Conservation (phyloP, 768 basidiomycete species). For the Clitopilus hobsonii region DNA sequence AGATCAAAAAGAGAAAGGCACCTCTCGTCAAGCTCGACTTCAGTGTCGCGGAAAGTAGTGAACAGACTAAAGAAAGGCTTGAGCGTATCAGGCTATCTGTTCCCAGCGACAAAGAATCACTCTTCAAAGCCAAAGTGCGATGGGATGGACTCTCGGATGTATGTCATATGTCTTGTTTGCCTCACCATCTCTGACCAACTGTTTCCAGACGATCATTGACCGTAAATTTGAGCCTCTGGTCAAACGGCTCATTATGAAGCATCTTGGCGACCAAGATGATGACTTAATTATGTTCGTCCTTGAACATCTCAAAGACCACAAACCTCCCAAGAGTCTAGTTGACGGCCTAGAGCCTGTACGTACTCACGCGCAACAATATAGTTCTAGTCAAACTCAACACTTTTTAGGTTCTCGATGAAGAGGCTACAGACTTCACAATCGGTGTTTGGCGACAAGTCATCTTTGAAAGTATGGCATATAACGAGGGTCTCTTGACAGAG, state of each 20-base stretch:
- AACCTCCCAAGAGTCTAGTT: constrained; percentile 76
- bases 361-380: constrained; percentile 11
- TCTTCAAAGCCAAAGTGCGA: constrained; percentile 82
- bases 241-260: constrained; percentile 78
- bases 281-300: constrained; percentile 92
- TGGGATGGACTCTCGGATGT: constrained; percentile 93
- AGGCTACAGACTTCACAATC: constrained; percentile 74
- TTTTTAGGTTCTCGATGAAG: constrained; percentile 84
- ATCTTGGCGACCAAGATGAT: constrained; percentile 91
- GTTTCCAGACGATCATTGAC: constrained; percentile 67
- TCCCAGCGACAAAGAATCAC: constrained; percentile 68
- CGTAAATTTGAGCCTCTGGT: constrained; percentile 84
- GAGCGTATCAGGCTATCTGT: constrained; percentile 74
- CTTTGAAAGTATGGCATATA: constrained; percentile 93
- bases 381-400: constrained; percentile 1
- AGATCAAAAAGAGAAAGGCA: constrained; percentile 74
- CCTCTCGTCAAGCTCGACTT: constrained; percentile 91
- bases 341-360: constrained; percentile 90
- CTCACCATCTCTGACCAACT: background rate
- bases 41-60: constrained; percentile 73
- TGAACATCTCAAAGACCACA: constrained; percentile 90
- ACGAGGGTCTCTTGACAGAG: constrained; percentile 84
- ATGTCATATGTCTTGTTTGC: constrained; percentile 22
- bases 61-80: constrained; percentile 74
- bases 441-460: constrained; percentile 89